Conservation (phyloP, 352 stramenopile genomes). For the Albugo candida region DNA sequence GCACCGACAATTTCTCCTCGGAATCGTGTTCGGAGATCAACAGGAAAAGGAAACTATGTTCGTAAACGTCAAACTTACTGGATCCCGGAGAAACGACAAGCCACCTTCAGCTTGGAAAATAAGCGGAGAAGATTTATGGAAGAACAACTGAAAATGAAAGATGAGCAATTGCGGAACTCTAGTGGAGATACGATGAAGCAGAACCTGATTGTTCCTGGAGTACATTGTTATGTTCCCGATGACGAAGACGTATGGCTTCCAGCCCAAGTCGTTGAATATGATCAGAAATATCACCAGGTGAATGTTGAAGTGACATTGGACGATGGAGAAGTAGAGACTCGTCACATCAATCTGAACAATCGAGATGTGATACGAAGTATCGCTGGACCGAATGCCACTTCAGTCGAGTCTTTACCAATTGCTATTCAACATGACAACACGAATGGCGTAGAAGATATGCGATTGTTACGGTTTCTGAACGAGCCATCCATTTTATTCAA, state of each 20-base stretch:
- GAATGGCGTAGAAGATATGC: constrained; percentile 73
- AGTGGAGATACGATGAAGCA: constrained; percentile 43
- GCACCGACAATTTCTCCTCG: neutral
- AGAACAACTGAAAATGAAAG: constrained; percentile 58
- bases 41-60: constrained; percentile 43
- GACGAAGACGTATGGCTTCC: constrained; percentile 74
- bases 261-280: constrained; percentile 68
- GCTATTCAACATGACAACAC: constrained; percentile 63
- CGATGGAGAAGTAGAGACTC: constrained; percentile 32
- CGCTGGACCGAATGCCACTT: constrained; percentile 43
- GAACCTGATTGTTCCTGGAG: constrained; percentile 71
- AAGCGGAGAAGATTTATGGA: constrained; percentile 72
- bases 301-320: constrained; percentile 58
- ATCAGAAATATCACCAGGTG: constrained; percentile 59
- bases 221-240: constrained; percentile 79
- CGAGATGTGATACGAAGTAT: constrained; percentile 67
- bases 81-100: constrained; percentile 16
- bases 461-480: constrained; percentile 77
- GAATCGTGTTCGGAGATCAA: constrained; percentile 26
- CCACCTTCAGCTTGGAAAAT: constrained; percentile 60
- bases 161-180: constrained; percentile 47
- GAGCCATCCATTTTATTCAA: constrained; percentile 89
- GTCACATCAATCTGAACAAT: constrained; percentile 66
- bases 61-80: constrained; percentile 64
- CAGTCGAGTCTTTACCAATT: constrained; percentile 67